Percentiles rank a stretch among this genome's conserved stretches.
Conservation (phyloP, 768 basidiomycete species). For the Lepiota brunneoincarnata region DNA sequence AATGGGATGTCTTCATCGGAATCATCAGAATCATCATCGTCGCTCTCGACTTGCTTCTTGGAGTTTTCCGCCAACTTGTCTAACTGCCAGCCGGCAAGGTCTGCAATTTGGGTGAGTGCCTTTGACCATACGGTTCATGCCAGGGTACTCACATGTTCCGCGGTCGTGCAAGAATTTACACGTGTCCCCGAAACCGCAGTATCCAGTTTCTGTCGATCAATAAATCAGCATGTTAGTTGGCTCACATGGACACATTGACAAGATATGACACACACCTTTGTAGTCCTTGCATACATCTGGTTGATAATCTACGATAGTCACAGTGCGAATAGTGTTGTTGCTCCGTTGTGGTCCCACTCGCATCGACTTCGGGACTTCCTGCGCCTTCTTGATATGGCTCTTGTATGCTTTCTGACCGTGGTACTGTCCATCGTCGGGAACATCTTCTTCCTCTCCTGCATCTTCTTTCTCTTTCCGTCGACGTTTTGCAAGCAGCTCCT, state of each 20-base stretch:
- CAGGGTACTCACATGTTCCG: conserved; percentile 72
- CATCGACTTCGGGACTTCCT: conserved; percentile 87
- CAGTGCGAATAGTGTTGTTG: conserved; percentile 84
- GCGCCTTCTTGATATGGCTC: conserved; percentile 75
- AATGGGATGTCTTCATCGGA: conserved; percentile 91
- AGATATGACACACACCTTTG: conserved; percentile 71
- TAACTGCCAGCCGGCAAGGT: conserved; percentile 98
- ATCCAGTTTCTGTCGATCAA: conserved; percentile 80
- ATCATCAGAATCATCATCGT: conserved; percentile 60
- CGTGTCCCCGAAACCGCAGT: conserved; percentile 98
- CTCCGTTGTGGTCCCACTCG: conserved; percentile 77
- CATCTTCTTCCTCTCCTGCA: conserved; percentile 51
- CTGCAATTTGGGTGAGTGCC: conserved; percentile 32
- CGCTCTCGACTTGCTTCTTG: conserved; percentile 52
- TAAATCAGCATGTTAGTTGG: conserved; percentile 7
- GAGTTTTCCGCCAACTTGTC: conserved; percentile 87
- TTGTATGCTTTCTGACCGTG: conserved; percentile 82
- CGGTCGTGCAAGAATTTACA: conserved; percentile 99
- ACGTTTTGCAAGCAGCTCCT: conserved; percentile 72
- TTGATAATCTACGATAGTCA: conserved; percentile 96
- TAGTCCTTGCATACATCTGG: conserved; percentile 99
- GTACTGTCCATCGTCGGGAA: conserved; percentile 84
- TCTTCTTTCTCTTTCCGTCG: conserved; percentile 53
- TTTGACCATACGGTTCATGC: not conserved
- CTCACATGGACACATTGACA: conserved; percentile 5